Evolutionary conservation across 352 stramenopile species (phyloP).

Genomic region (Phytophthora megakarya): DNA sequence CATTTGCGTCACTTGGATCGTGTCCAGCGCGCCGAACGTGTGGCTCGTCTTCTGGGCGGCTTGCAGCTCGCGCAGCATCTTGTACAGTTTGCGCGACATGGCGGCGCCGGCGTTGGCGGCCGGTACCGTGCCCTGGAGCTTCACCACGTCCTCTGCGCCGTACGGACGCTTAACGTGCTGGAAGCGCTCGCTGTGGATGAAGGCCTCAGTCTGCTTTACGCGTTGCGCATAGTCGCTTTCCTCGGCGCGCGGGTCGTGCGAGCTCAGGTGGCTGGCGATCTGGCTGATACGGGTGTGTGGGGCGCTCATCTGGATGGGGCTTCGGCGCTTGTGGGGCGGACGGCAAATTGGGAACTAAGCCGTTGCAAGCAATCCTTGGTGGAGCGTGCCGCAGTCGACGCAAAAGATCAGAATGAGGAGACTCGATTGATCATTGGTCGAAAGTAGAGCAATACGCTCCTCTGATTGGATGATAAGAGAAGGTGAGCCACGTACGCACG

Average conservation of each 20-base stretch:
- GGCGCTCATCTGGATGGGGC: slow-evolving; percentile 49
- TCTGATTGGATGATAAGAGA: slow-evolving; percentile 34
- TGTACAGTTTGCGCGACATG: slow-evolving; percentile 87
- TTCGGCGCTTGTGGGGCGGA: slow-evolving; percentile 31
- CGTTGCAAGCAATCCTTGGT: slow-evolving; percentile 22
- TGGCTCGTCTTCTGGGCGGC: slow-evolving; percentile 79
- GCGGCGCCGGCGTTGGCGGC: slow-evolving; percentile 49
- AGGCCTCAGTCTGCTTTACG: slow-evolving; percentile 75
- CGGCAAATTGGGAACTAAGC: slow-evolving; percentile 58
- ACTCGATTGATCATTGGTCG: slow-evolving; percentile 29
- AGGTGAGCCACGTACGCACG: slow-evolving; percentile 44
- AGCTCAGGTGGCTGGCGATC: slow-evolving; percentile 70
- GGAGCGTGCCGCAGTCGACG: background rate
- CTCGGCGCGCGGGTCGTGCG: slow-evolving; percentile 59
- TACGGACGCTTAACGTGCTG: slow-evolving; percentile 83
- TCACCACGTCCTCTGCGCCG: slow-evolving; percentile 82
- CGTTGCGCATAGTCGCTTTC: slow-evolving; percentile 67
- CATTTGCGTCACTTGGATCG: slow-evolving; percentile 96
- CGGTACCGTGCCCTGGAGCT: slow-evolving; percentile 80
- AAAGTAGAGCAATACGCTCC: background rate
- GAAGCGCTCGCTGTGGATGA: slow-evolving; percentile 78
- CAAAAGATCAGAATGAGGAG: slow-evolving; percentile 24
- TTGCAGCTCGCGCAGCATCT: slow-evolving; percentile 85
- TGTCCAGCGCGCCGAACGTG: slow-evolving; percentile 91
- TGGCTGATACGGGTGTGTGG: slow-evolving; percentile 72